phyloP scores from a whole-genome alignment of 1,284 basidiomycete species.

The Pterulicium gracile region DNA sequence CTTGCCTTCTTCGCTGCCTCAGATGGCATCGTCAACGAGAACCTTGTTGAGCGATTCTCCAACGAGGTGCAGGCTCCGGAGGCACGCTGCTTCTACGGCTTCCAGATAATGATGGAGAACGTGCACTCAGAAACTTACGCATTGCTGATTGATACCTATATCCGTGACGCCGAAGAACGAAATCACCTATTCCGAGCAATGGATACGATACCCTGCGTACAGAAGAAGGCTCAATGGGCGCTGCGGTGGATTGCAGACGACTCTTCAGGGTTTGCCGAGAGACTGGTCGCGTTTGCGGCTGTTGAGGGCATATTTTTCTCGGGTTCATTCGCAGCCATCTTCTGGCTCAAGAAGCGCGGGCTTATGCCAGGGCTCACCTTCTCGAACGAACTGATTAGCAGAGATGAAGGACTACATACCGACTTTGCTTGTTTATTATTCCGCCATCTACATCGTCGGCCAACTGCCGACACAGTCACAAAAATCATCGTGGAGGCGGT shows the following conservation, averaged over 20 bases:
- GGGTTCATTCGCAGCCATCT: constrained; percentile 89
- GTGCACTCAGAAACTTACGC: constrained; percentile 97
- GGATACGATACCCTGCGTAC: constrained; percentile 89
- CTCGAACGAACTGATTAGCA: constrained; percentile 95
- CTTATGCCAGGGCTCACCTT: constrained; percentile 97
- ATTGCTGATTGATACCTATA: constrained; percentile 95
- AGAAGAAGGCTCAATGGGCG: constrained; percentile 92
- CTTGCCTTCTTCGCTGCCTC: constrained; percentile 97
- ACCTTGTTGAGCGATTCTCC: constrained; percentile 91
- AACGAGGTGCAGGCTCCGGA: constrained; percentile 92
- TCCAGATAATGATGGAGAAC: constrained; percentile 99
- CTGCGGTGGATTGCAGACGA: constrained; percentile 88
- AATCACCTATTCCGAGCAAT: constrained; percentile 90
- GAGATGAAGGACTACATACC: constrained; percentile 98
- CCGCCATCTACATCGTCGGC: constrained; percentile 70
- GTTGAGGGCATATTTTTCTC: constrained; percentile 99
- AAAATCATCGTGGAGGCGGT: constrained; percentile 81
- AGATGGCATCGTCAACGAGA: constrained; percentile 98
- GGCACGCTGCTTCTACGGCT: constrained; percentile 97
- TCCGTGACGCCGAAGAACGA: constrained; percentile 80
- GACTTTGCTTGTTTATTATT: constrained; percentile 96
- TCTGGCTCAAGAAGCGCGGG: constrained; percentile 98
- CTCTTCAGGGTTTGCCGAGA: constrained; percentile 79
- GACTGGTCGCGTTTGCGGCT: constrained; percentile 93
- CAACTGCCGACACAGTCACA: constrained; percentile 72